Evolutionary conservation across 176 grass and related monocot species (phyloP).

Genomic region (Saccharum spontaneum): DNA sequence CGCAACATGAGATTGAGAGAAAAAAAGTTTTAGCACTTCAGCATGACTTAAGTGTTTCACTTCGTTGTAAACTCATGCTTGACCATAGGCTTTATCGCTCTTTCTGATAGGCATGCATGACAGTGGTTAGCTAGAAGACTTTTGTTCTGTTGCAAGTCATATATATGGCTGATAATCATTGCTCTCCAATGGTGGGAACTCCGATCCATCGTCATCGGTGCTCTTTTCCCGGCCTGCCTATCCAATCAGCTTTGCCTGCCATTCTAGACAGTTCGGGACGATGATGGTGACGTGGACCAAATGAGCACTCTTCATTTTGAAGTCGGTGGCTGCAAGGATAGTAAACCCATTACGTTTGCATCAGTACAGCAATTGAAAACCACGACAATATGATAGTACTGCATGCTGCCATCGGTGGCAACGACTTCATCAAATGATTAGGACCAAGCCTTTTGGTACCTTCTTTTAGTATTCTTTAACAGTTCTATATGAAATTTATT

Average conservation of each 20-base stretch:
- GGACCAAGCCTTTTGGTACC: neutral
- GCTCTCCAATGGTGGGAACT: neutral
- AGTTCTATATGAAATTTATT: neutral
- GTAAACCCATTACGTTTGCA: slow-evolving; percentile 25
- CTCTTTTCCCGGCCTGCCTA: neutral
- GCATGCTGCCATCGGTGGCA: slow-evolving; percentile 8
- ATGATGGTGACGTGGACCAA: slow-evolving; percentile 8
- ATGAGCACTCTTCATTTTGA: slow-evolving; percentile 10
- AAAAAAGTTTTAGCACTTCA: neutral
- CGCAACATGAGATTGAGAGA: neutral
- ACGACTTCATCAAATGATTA: slow-evolving; percentile 18
- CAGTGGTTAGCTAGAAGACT: neutral
- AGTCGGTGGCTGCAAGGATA: slow-evolving; percentile 21
- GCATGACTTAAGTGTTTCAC: neutral
- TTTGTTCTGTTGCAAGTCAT: neutral
- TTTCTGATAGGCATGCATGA: neutral
- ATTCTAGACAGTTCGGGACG: slow-evolving; percentile 16
- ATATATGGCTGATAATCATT: slow-evolving; percentile 4
- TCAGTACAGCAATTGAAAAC: slow-evolving; percentile 40
- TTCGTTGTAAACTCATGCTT: neutral
- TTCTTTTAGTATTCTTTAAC: neutral
- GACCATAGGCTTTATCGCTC: neutral
- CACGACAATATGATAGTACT: neutral
- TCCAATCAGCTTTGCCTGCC: slow-evolving; percentile 24
- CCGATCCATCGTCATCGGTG: slow-evolving; percentile 7